phyloP scores from a whole-genome alignment of 495 filamentous ascomycete genomes.

The Penicillium coffeae region DNA sequence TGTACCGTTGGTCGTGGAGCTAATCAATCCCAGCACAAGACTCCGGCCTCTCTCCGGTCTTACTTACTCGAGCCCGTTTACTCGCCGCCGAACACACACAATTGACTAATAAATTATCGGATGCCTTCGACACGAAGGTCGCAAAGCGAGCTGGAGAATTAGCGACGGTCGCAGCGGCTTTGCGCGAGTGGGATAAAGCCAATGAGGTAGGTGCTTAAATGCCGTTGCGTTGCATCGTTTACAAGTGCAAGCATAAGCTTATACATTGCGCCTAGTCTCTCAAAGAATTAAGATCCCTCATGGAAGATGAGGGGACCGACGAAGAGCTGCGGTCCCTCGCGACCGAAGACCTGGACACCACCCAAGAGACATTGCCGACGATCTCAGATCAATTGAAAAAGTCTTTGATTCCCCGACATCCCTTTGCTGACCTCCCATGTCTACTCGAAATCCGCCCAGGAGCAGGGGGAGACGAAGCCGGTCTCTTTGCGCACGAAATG shows the following conservation, averaged over 20 bases:
- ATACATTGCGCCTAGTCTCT: conserved; percentile 39
- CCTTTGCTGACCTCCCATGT: conserved; percentile 90
- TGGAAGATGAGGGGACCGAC: conserved; percentile 58
- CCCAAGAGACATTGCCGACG: conserved; percentile 52
- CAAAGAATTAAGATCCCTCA: conserved; percentile 53
- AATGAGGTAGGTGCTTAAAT: conserved; percentile 33
- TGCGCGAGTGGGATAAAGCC: conserved; percentile 60
- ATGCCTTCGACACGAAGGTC: conserved; percentile 64
- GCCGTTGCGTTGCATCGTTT: neutral
- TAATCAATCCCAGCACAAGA: conserved; percentile 35
- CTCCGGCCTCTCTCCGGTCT: conserved; percentile 49
- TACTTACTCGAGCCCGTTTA: conserved; percentile 61
- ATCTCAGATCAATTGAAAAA: conserved; percentile 64
- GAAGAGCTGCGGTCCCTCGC: conserved; percentile 65
- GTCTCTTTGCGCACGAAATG: conserved; percentile 81
- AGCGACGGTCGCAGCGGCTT: conserved; percentile 57
- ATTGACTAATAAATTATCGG: conserved; percentile 51
- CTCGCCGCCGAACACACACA: conserved; percentile 64
- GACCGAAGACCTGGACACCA: conserved; percentile 66
- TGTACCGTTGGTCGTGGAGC: neutral
- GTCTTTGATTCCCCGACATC: conserved; percentile 79
- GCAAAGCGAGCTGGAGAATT: conserved; percentile 80
- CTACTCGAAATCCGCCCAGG: conserved; percentile 89
- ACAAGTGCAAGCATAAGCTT: neutral
- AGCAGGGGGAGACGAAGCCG: conserved; percentile 88